A percentile compares a stretch with the other conserved stretches of the same genome.
phyloP scores from a whole-genome alignment of 495 filamentous ascomycete genomes.

The Penicillium alfredii region DNA sequence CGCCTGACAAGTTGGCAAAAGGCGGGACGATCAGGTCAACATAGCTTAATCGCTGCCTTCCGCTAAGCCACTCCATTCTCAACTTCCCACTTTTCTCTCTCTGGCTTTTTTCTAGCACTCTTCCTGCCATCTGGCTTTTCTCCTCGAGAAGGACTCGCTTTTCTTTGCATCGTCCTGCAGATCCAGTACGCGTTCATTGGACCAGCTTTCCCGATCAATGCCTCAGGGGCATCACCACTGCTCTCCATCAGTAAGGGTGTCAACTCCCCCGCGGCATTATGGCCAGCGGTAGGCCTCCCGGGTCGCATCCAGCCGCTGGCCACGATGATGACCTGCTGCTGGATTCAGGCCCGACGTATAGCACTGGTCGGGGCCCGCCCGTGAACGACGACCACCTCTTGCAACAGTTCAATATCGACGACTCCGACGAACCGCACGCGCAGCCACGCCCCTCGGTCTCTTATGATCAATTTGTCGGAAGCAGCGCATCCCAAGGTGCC shows the following conservation, averaged over 20 bases:
- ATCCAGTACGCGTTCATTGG: slow-evolving; percentile 3
- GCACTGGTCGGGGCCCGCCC: slow-evolving; percentile 61
- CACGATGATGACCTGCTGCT: slow-evolving; percentile 69
- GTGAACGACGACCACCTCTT: slow-evolving; percentile 73
- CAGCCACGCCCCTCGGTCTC: slow-evolving; percentile 77
- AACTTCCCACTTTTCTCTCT: slow-evolving; percentile 4
- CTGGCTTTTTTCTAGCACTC: slow-evolving; percentile 8
- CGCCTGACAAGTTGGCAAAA: slow-evolving; percentile 16
- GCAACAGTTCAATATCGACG: slow-evolving; percentile 60
- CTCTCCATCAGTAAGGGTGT: slow-evolving; percentile 33
- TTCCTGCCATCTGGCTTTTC: not conserved
- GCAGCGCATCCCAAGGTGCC: too few species aligned
- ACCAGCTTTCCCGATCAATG: slow-evolving; percentile 31
- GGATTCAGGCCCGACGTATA: slow-evolving; percentile 62
- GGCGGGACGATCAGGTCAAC: slow-evolving; percentile 19
- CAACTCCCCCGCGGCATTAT: slow-evolving; percentile 40
- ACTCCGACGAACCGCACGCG: slow-evolving; percentile 46
- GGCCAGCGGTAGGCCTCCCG: slow-evolving; percentile 60
- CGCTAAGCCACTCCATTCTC: slow-evolving; percentile 24
- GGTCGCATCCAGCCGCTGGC: slow-evolving; percentile 52
- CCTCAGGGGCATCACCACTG: slow-evolving; percentile 36
- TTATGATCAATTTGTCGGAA: slow-evolving; percentile 92
- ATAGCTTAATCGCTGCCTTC: slow-evolving; percentile 21
- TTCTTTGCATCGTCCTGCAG: not conserved
- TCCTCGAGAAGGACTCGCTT: not conserved